Conservation (phyloP, 2,329 filamentous ascomycete genomes). For the Cryphonectria japonica region DNA sequence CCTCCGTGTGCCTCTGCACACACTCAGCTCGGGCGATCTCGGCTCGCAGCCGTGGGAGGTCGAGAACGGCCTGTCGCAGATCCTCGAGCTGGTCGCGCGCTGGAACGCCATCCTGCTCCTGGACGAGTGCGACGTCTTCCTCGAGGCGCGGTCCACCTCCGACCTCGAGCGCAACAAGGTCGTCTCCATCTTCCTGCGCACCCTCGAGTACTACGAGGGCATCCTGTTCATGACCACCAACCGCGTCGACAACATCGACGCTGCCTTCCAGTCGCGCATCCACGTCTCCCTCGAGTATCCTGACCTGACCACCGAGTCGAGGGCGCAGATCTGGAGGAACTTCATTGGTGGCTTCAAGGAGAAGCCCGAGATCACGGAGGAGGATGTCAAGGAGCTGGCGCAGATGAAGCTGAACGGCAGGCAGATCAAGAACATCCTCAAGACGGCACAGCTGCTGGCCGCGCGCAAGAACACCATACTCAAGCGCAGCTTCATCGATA, state of each 20-base stretch:
- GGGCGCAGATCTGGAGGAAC: constrained; percentile 44
- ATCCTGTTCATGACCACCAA: constrained; percentile 56
- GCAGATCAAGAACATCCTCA: constrained; percentile 44
- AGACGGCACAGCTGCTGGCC: constrained; percentile 40
- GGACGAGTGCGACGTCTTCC: constrained; percentile 71
- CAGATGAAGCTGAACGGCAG: constrained; percentile 42
- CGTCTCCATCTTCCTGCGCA: constrained; percentile 45
- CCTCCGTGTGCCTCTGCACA: constrained; percentile 53
- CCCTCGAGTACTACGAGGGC: constrained; percentile 52
- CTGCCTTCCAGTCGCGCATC: constrained; percentile 52
- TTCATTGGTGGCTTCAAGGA: constrained; percentile 42
- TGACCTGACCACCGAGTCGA: constrained; percentile 42
- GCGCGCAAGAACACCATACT: constrained; percentile 42
- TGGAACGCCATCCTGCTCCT: constrained; percentile 75
- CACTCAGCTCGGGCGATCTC: constrained; percentile 67
- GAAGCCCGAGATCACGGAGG: constrained; percentile 36
- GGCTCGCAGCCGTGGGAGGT: constrained; percentile 68
- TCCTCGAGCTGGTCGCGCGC: constrained; percentile 72
- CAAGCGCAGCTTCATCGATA: constrained; percentile 37
- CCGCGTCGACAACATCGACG: constrained; percentile 49
- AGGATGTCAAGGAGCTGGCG: constrained; percentile 44
- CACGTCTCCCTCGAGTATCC: constrained; percentile 54
- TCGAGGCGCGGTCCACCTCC: constrained; percentile 36
- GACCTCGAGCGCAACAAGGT: constrained; percentile 47
- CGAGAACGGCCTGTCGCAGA: constrained; percentile 67